Base-by-base conservation (phyloP, 257 asterid species). In the Ligustrum vulgare region DNA sequence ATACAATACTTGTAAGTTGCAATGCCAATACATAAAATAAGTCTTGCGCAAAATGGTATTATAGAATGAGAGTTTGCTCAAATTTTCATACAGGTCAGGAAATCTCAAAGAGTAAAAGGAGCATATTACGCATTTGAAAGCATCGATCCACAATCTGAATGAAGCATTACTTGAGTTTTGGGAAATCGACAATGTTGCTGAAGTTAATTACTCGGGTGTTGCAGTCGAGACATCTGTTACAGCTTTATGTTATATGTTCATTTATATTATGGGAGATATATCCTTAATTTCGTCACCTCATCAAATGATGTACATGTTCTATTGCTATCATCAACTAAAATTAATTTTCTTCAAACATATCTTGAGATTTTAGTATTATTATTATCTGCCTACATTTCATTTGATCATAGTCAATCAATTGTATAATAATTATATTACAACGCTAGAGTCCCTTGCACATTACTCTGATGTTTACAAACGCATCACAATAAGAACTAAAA, bases 81-180 rank as follows among this genome's bases (percentile, higher is more conserved):
- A 43, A 23, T 67, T 41, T 20, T 37, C 25, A 34, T 77, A 67
- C 90, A 92, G 99, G 88, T 93, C 12, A 97, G 98, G 18, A 90
- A 84, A 75, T 87, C 97, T 1, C 97, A 93, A 56, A 91, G 94
- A 63, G 96, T 86, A 69, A 90, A 86, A 83, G 97, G 97, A 32
- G 94, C 98, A 36, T 97, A 95, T 83, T 93, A 91, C 45, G 99
- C 90, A 12, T 70, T 95, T 5, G 99, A 91, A 84, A 95, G 96
- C 83, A 91, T 95, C 56, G 97, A 91, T 95, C 56, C 98, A 93
- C 69, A 93, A 93, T 85, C 87, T 95, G 2, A 84, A 87, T 74
- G 98, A 95, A 86, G 99, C 98, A 9, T 81, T 93, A 22, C 99
- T 98, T 12, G 93, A 95, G 83, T 90, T 95, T 5, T 87, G 96